Percentiles rank a stretch among this genome's conserved stretches.
phyloP scores from a whole-genome alignment of 805 yeast genomes.

The Henningerozyma blattae region DNA sequence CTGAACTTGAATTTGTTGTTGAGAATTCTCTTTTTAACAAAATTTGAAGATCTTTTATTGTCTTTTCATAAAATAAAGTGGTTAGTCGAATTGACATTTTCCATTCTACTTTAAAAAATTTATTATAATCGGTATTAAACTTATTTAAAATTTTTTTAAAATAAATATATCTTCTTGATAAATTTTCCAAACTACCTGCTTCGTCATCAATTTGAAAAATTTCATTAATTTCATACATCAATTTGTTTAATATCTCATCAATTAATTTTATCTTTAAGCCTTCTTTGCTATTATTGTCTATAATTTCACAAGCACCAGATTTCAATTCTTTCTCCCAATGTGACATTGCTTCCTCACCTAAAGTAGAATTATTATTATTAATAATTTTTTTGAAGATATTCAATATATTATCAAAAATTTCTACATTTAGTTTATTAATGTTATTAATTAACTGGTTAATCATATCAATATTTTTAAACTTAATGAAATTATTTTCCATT shows the following conservation, averaged over 20 bases:
- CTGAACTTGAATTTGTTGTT: constrained; percentile 12
- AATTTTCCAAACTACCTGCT: constrained; percentile 87
- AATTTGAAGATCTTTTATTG: constrained; percentile 52
- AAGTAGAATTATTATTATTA: constrained; percentile 2
- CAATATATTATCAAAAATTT: constrained; percentile 14
- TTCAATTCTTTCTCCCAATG: constrained; percentile 24
- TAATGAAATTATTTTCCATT: constrained; percentile 29
- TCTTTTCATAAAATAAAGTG: constrained; percentile 50
- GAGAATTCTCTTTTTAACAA: constrained; percentile 35
- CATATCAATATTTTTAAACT: constrained; percentile 74
- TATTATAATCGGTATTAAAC: constrained; percentile 39
- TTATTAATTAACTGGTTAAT: constrained; percentile 22
- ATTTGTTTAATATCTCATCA: constrained; percentile 60
- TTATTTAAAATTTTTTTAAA: constrained; percentile 58
- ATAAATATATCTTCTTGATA: constrained; percentile 69
- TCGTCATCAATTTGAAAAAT: constrained; percentile 77
- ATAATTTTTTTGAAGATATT: constrained; percentile 4
- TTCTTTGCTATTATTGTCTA: constrained; percentile 45
- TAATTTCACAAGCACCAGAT: constrained; percentile 55
- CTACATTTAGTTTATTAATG: constrained; percentile 16
- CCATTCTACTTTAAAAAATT: constrained; percentile 64
- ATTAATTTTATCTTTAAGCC: constrained; percentile 47
- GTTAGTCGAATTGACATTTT: constrained; percentile 51
- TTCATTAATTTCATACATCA: constrained; percentile 58
- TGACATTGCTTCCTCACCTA: constrained; percentile 1